Evolutionary conservation across 176 grass and related monocot species (phyloP).

Genomic region (Bothriochloa decipiens): DNA sequence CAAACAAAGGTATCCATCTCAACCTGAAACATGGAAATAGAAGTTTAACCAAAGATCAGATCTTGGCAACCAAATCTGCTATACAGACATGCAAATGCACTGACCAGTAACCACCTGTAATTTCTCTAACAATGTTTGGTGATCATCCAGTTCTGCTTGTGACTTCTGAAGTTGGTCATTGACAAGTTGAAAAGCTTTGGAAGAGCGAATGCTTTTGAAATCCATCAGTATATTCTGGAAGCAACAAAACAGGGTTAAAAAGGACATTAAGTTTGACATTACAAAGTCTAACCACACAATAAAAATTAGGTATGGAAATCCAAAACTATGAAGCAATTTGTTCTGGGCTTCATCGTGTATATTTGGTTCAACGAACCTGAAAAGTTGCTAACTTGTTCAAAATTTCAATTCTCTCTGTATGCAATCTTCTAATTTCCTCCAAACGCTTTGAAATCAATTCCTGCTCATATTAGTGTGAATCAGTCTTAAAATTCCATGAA

Average conservation of each 20-base stretch:
- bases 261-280: not conserved
- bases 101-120: slow-evolving; percentile 91
- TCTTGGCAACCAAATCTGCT: slow-evolving; percentile 5
- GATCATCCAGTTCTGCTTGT: slow-evolving; percentile 65
- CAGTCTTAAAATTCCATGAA: slow-evolving; percentile 24
- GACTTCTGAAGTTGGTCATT: slow-evolving; percentile 72
- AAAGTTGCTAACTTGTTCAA: slow-evolving; percentile 75
- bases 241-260: not conserved
- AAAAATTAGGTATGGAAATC: not conserved
- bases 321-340: not conserved
- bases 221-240: slow-evolving; percentile 83
- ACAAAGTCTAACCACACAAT: not conserved
- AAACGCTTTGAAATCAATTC: slow-evolving; percentile 68
- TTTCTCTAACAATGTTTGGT: slow-evolving; percentile 68
- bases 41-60: slow-evolving; percentile 41
- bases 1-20: slow-evolving; percentile 82
- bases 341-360: not conserved
- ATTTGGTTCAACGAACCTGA: slow-evolving; percentile 63
- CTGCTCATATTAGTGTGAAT: slow-evolving; percentile 44
- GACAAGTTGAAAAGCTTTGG: slow-evolving; percentile 72
- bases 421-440: slow-evolving; percentile 73
- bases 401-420: slow-evolving; percentile 88
- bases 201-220: slow-evolving; percentile 81
- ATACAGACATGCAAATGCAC: slow-evolving; percentile 49
- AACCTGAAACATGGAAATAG: slow-evolving; percentile 56